Base-by-base conservation (phyloP, 2,329 filamentous ascomycete species). In the Macrophomina pseudophaseolina region DNA sequence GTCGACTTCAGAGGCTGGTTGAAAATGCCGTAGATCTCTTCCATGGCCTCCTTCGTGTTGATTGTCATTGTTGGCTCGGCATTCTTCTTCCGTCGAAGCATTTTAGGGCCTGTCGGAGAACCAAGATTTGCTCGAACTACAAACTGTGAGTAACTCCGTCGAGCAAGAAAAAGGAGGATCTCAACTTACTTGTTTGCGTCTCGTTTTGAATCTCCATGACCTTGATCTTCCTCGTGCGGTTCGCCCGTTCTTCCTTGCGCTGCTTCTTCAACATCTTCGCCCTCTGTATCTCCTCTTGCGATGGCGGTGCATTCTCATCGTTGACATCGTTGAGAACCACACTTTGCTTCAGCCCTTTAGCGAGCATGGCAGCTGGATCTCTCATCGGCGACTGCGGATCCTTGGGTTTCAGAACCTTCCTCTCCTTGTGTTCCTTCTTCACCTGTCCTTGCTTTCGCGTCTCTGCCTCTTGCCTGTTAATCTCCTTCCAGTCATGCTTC, bases 11-110 rank as follows among this genome's bases (percentile, higher is more conserved):
- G 78, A 1, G 95, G 94, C 67, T 95, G 91, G 74, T 95, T 98
- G 80, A 98, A 99, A 56, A 99, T 92, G 67, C 93, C 93, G 74
- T 98, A 98, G 63, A 99, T 97, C 72, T 99, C 95, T 72, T 98
- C 94, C 69, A 94, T 97, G 4, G 95, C 95, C 70, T 95, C 94
- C 72, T 88, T 92, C 12, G 95, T 99, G 75, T 98, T 93, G 70
- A 99, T 87, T 0, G 95, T 99, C 94, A 99, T 97, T 1, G 95
- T 99, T n/a, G 94, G 92, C 78, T 98, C 94, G 42, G 84, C 80
- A 11, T 84, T 85, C 62, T 89, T 89, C 76, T 91, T 95, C 77
- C 92, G 92, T 84, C 90, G 91, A 66, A 73, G 72, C 65, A 94
- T 85, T 78, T 96, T 98, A 4, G 88, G 89, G n/a, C 89, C 87